A percentile compares a stretch with the other conserved stretches of the same genome.
phyloP scores from a whole-genome alignment of 495 filamentous ascomycete species.

The Wilcoxina mikolae region DNA sequence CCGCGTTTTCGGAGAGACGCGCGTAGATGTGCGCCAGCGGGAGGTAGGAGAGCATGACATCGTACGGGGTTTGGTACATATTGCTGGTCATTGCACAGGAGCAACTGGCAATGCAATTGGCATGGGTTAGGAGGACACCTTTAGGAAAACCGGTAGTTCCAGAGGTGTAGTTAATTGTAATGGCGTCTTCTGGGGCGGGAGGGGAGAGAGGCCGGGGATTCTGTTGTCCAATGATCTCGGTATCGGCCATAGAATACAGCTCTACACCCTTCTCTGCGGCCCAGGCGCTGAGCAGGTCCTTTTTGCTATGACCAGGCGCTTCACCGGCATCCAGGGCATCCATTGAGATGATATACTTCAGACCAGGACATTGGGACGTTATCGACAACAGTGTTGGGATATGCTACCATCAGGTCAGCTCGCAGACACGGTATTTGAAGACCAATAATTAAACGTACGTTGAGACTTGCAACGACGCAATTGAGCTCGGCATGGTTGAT shows the following conservation, averaged over 20 bases:
- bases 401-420: conserved; percentile 37
- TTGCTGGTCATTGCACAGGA: conserved; percentile 40
- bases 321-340: conserved; percentile 79
- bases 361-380: conserved; percentile 55
- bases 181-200: conserved; percentile 57
- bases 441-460: conserved; percentile 3
- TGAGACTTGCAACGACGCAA: conserved; percentile 64
- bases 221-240: conserved; percentile 60
- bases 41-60: conserved; percentile 69
- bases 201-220: conserved; percentile 51
- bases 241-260: conserved; percentile 61
- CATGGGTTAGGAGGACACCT: conserved; percentile 76
- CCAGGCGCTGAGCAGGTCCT: conserved; percentile 54
- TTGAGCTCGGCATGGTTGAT: conserved; percentile 71
- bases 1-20: conserved; percentile 62
- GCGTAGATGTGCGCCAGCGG: conserved; percentile 91
- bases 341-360: conserved; percentile 81
- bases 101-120: conserved; percentile 61
- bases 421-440: background rate
- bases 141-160: conserved; percentile 92
- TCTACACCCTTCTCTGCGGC: conserved; percentile 56
- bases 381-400: conserved; percentile 75
- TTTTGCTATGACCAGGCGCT: conserved; percentile 60
- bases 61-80: conserved; percentile 36
- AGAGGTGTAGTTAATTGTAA: conserved; percentile 96